Base-by-base conservation (phyloP, 2,329 filamentous ascomycete species). In the Trichoderma sp. region DNA sequence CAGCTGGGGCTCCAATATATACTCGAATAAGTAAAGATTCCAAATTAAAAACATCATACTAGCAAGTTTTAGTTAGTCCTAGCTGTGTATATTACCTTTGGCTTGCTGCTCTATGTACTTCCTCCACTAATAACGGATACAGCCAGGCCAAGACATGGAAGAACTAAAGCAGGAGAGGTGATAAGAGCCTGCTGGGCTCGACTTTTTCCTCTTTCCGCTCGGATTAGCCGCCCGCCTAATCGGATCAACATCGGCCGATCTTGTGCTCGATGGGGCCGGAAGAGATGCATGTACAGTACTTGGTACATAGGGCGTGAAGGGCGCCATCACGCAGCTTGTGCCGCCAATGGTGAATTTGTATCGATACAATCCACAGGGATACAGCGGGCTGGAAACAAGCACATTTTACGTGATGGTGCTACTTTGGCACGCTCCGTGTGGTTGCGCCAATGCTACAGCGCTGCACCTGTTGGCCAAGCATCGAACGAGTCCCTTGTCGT, bases 241-340 rank as follows among this genome's bases (percentile, higher is more conserved):
- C 26, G 63, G 52, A 54, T 39, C 49, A 52, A 63, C 16, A 43
- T 52, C n/a, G 59, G 46, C 59, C 58, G 60, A 49, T 55, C 32
- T 51, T 56, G 24, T 43, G 32, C 21, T 14, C 11, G n/a, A 13
- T 52, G 46, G 18, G 18, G 8, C 39, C 39, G 39, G 37, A 39
- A 46, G 14, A 32, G 32, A 32, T 32, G n/a, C 32, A 16, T 39
- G 16, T 26, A 26, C 10, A n/a, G n/a, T n/a, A n/a, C n/a, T n/a
- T 3, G 11, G 8, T 32, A 34, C 32, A 34, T 49, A 30, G 30
- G 52, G 63, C 63, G 51, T 66, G 37, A 56, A 66, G 28, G 61
- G 30, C 51, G 26, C 55, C 26, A 46, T 52, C 34, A 66, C 32
- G 60, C 30, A 16, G 32, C 26, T 28, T 30, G 30, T 56, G 21